phyloP scores from a whole-genome alignment of 345 rosid genomes.

The Euclidium syriacum region DNA sequence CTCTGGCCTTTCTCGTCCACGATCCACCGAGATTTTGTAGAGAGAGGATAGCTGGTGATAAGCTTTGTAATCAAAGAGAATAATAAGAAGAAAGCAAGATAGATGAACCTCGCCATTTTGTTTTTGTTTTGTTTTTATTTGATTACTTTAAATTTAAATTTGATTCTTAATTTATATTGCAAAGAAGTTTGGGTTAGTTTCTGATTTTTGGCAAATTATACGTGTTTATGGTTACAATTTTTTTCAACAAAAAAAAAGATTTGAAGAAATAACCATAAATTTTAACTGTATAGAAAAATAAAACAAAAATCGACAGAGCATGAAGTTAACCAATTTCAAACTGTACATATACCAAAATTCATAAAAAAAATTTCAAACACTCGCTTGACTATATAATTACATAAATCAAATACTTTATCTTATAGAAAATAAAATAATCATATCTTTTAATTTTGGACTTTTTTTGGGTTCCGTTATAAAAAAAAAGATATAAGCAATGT shows the following conservation, averaged over 20 bases:
- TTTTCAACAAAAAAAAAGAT: not conserved
- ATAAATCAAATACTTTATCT: too few species aligned
- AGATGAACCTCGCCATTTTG: slow-evolving; percentile 7
- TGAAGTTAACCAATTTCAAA: not conserved
- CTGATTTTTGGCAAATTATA: slow-evolving; percentile 9
- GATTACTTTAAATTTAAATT: not conserved
- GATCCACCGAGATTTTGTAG: slow-evolving; percentile 54
- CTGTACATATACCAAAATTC: not conserved
- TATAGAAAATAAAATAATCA: too few species aligned
- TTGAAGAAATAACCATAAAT: not conserved
- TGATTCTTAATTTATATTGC: not conserved
- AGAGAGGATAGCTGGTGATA: slow-evolving; percentile 36
- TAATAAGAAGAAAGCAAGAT: not conserved
- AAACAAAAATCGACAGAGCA: not conserved
- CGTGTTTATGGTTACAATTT: slow-evolving; percentile 2
- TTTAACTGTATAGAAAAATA: not conserved
- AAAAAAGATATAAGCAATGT: too few species aligned
- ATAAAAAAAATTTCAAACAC: too few species aligned
- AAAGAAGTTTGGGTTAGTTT: slow-evolving; percentile 10
- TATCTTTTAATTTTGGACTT: too few species aligned
- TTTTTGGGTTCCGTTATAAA: too few species aligned
- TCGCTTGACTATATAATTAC: too few species aligned
- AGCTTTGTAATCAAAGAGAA: not conserved
- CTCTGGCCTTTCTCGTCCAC: slow-evolving; percentile 44
- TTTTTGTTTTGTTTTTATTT: not conserved